Evolutionary conservation across 2,329 filamentous ascomycete species (phyloP), one percentile per base, ranked within the genome.

Genomic region (Apiospora saccharicola): DNA sequence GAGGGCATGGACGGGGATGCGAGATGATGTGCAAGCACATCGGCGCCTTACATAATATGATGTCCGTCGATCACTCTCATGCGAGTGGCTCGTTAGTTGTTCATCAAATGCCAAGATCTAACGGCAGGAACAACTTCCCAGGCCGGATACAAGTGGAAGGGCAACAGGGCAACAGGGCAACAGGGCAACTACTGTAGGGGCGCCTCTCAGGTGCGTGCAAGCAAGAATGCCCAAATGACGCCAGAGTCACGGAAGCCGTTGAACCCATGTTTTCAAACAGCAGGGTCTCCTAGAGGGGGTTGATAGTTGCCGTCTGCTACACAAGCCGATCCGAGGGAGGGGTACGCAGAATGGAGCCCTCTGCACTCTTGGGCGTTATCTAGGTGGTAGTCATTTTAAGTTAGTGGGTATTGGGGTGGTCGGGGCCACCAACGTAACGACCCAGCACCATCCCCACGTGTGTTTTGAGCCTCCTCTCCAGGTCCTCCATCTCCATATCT

Each of bases 351-450:
- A 61, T 19, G 26, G 53, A 24, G 22, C 53, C 16, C 44, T 51
- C 10, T 51, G n/a, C n/a, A 14, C n/a, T 14, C 24, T 13, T 10
- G 24, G 49, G 46, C 46, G 22, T 10, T n/a, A 14, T 64, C 6
- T n/a, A 41, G 57, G 57, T 64, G 57, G 34, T 64, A 64, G 34
- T 64, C 34, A 64, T 41, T 64, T 64, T n/a, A 64, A 64, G 57
- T 64, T 64, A 41, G 57, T 41, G 57, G 53, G 53, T 64, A 64
- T 64, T 22, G 19, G 30, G 16, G 46, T 3, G 51, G 24, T 34
- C 16, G 26, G 53, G 53, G 26, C 53, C 53, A 57, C 53, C 53
- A 34, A 30, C 53, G 34, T 19, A 7, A 57, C 53, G 24, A 26
- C 51, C 51, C 13, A 14, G 4, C 30, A 16, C 24, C 26, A 34